Base-by-base conservation (phyloP, 257 asterid genomes). In the Lycium ferocissimum region DNA sequence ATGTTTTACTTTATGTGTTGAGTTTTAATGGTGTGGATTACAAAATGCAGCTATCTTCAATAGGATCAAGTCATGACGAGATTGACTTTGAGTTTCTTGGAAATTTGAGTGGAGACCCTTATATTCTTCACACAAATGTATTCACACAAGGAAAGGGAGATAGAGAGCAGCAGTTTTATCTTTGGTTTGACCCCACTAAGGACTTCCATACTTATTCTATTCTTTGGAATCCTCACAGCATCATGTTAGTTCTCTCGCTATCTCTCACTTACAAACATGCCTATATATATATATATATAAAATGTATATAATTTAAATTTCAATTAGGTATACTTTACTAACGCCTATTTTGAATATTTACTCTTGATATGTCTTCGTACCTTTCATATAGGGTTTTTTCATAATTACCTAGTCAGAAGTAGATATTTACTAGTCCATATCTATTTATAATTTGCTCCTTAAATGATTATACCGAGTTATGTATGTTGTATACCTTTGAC, bases 1-100 rank as follows among this genome's bases (percentile, higher is more conserved):
- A 18, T 43, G 9, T 43, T 72, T 18, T 9, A 17, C 17, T 40
- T 66, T 66, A 13, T 15, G 40, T 17, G 80, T 72, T 72, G 80
- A 43, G 0, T 11, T 75, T 6, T 49, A 75, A 47, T 22, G 43
- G 43, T 75, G 20, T 49, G 62, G 8, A 49, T 54, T 54, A 3
- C 5, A 12, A 75, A 75, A 49, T 75, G 45, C 61, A 75, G 81
- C 10, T 75, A 20, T 49, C 81, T 10, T 75, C 81, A 12, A 49
- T 75, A 47, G 81, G 81, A 22, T 75, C 81, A 49, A 75, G 61
- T 20, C 81, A 75, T 47, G 81, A 75, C 17, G 81, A 75, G 81
- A 75, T 75, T 22, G 81, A 75, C 18, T 75, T 75, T 13, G 81
- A 75, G 62, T 75, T 75, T 75, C 81, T 75, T 49, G 81, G 81